Conservation (phyloP, 2,329 filamentous ascomycete species). For the Aspergillus sp. region DNA sequence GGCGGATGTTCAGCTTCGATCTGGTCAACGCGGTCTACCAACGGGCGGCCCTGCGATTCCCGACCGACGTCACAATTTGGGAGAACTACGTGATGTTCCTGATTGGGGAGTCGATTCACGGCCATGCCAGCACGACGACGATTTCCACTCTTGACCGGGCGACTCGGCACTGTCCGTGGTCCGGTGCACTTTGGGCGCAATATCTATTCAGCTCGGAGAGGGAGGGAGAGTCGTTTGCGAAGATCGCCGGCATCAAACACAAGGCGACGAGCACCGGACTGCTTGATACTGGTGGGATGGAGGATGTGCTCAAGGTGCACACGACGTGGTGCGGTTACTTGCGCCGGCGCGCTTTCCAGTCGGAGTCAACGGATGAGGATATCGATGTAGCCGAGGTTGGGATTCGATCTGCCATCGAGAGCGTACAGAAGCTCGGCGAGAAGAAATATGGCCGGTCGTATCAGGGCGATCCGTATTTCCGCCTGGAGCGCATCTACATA, state of each 20-base stretch:
- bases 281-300: constrained; percentile 75
- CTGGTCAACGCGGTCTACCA: constrained; percentile 60
- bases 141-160: constrained; percentile 70
- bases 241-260: constrained; percentile 85
- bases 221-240: constrained; percentile 63
- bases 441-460: constrained; percentile 68
- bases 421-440: constrained; percentile 67
- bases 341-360: constrained; percentile 70
- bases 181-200: constrained; percentile 80
- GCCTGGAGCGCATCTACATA: constrained; percentile 83
- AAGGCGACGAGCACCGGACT: constrained; percentile 77
- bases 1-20: constrained; percentile 43
- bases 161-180: constrained; percentile 87
- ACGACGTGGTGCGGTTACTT: constrained; percentile 92
- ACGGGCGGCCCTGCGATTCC: constrained; percentile 64
- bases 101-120: constrained; percentile 43
- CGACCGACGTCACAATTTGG: constrained; percentile 68
- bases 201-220: constrained; percentile 79
- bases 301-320: constrained; percentile 82
- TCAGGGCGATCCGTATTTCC: constrained; percentile 78
- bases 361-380: constrained; percentile 67
- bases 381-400: constrained; percentile 84
- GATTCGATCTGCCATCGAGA: constrained; percentile 74
- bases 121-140: constrained; percentile 38
- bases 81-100: constrained; percentile 73